Evolutionary conservation across 176 grass and related monocot genomes (phyloP).

Genomic region (Carex littledalei): DNA sequence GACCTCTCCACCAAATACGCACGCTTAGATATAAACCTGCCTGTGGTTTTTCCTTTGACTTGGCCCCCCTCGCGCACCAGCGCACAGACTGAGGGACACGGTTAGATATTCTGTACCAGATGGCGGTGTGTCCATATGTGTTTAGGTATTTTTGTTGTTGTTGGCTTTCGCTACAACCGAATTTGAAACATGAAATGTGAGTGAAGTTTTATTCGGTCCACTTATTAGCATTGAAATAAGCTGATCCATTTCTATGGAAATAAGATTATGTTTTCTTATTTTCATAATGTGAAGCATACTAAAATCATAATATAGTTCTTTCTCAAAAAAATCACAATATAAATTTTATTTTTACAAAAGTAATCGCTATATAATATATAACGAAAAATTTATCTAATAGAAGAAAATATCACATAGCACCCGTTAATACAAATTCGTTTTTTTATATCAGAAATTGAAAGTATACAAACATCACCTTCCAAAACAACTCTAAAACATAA

Average conservation of each 20-base stretch:
- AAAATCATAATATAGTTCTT: background rate
- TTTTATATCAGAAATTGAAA: background rate
- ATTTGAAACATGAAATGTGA: no score
- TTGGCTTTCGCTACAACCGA: no score
- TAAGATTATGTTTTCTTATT: background rate
- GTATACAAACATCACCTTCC: background rate
- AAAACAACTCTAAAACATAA: background rate
- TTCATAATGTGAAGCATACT: background rate
- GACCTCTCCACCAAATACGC: constrained; percentile 22
- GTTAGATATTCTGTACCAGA: background rate
- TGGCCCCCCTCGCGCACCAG: background rate
- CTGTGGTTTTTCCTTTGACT: background rate
- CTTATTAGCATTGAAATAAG: background rate
- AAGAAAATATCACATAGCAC: background rate
- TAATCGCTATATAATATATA: background rate
- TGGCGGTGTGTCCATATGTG: background rate
- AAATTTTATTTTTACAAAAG: background rate
- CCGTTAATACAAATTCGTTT: background rate
- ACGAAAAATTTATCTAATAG: background rate
- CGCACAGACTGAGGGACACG: background rate
- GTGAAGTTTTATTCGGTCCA: background rate
- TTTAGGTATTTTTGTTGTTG: no score
- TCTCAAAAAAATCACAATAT: background rate
- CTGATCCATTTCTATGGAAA: background rate
- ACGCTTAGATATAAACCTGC: constrained; percentile 3